Base-by-base conservation (phyloP, 1,284 basidiomycete genomes). In the Mrakiaceae sp. region DNA sequence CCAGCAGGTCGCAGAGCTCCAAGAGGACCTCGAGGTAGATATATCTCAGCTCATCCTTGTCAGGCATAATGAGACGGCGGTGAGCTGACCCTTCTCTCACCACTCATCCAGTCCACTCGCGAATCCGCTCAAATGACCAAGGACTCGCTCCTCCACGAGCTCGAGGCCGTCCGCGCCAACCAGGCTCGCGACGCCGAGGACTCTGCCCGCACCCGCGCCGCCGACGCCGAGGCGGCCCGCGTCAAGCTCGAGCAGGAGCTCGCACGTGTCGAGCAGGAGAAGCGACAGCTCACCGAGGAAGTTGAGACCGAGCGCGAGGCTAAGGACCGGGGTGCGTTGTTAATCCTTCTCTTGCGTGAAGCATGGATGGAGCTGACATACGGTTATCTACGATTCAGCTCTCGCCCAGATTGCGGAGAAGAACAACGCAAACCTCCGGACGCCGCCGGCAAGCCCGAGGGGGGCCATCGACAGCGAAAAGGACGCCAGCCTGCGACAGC, bases 101-200 rank as follows among this genome's bases (percentile, higher is more conserved):
- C 27, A 27, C 27, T 2, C 27, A 27, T 27, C 27, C 27, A 27
- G 64, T 79, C 84, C 73, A 84, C 62, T 11, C 55, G 56, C 10
- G 50, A 57, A 12, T 49, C 53, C 6, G 62, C 62, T 54, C 12
- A 58, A 10, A 27, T 63, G 16, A 63, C 62, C 10, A 58, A 63
- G 46, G 46, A 58, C 16, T 42, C 48, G 14, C 40, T 86, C 79
- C 80, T 81, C 60, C 78, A 80, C 62, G 88, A 90, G 73, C 82
- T 88, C 50, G 84, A 87, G 7, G 83, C 87, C 49, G 72, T 88
- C 53, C 78, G 86, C 5, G 75, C 74, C 2, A 58, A 10, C 3
- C 56, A 46, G 27, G 54, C 57, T 5, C 47, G 39, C n/a, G 62
- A 58, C 27, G 12, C 58, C 4, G 42, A 51, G 46, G 54, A 58